Base-by-base conservation (phyloP, 352 stramenopile species). In the Pythium volutum region DNA sequence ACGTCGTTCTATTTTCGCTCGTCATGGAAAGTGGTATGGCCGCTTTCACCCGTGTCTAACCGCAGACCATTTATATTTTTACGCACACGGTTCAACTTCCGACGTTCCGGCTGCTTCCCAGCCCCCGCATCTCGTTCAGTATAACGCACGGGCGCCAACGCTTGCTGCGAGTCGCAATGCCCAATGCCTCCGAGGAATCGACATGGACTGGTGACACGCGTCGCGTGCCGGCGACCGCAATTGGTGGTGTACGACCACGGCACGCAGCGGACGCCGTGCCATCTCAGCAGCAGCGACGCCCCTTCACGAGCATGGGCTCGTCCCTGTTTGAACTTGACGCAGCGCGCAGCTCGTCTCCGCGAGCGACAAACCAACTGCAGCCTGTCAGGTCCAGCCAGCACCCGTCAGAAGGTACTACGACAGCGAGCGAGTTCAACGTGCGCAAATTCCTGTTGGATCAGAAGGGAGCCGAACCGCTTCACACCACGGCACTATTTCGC, bases 361-460 rank as follows among this genome's bases (percentile, higher is more conserved):
- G 52, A 20, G 23, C 26, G 25, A 60, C 48, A 4, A 57, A 36
- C 31, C 31, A 55, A 9, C 46, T 66, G 4, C 26, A 56, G 15
- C 62, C 55, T 36, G 29, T 66, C 22, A 18, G 38, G 25, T 31
- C 38, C 4, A 49, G 14, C 27, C 66, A 55, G 16, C 54, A 16
- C 31, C 62, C 41, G 3, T 1, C 20, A 16, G 25, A 59, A 26
- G 26, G 11, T 22, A 11, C 22, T 25, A 50, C 36, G 26, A 22
- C 42, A 7, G 10, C 48, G 0, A 49, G 60, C 14, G 75, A 85
- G 25, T 90, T 90, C 25, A 74, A 90, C 26, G 79, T 89, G 25
- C 75, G 66, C 50, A 79, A 82, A 45, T 88, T 90, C 41, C 55
- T 90, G 3, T 48, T 89, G 3, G 66, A 89, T 33, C 79, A 93